These are phyloP conservation scores for Alopecurus myosuroides DNA, from an alignment of 176 grass and related monocot genomes.

Conservation along the genomic window DNA sequence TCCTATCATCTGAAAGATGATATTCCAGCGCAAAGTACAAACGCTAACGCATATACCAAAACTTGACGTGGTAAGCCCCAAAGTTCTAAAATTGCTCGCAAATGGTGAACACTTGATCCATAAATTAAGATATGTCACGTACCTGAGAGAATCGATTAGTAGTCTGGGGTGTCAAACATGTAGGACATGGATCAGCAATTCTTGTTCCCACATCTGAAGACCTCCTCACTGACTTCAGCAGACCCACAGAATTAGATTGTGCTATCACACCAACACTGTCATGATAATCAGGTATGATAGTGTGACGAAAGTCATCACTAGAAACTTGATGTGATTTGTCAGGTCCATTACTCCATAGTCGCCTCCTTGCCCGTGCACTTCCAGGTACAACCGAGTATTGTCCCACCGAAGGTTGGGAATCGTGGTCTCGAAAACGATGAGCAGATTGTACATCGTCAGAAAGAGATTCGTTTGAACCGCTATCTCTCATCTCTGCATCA, in stretches of 20 bases:
- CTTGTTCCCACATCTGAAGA: slow-evolving; percentile 11
- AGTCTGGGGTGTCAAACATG: slow-evolving; percentile 22
- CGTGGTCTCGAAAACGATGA: slow-evolving; percentile 17
- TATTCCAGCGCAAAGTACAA: neutral
- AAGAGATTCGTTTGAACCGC: slow-evolving; percentile 25
- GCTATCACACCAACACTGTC: slow-evolving; percentile 14
- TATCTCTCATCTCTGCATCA: slow-evolving; percentile 27
- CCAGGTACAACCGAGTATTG: slow-evolving; percentile 8
- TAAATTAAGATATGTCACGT: neutral
- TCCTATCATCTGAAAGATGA: neutral
- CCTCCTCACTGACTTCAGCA: slow-evolving; percentile 18
- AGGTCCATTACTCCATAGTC: slow-evolving; percentile 28
- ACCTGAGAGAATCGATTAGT: slow-evolving; percentile 32
- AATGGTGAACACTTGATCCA: neutral
- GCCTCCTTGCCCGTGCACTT: slow-evolving; percentile 18
- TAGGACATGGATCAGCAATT: slow-evolving; percentile 19
- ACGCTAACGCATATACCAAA: neutral
- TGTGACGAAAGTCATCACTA: slow-evolving; percentile 1
- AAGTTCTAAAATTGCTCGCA: neutral
- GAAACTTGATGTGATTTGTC: slow-evolving; percentile 12
- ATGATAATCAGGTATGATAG: neutral
- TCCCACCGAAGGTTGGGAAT: slow-evolving; percentile 19
- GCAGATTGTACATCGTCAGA: slow-evolving; percentile 7
- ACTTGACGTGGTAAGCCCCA: neutral
- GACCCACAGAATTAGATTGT: slow-evolving; percentile 18